Conservation (phyloP, 2,329 filamentous ascomycete species). For the Verticillium dahliae region DNA sequence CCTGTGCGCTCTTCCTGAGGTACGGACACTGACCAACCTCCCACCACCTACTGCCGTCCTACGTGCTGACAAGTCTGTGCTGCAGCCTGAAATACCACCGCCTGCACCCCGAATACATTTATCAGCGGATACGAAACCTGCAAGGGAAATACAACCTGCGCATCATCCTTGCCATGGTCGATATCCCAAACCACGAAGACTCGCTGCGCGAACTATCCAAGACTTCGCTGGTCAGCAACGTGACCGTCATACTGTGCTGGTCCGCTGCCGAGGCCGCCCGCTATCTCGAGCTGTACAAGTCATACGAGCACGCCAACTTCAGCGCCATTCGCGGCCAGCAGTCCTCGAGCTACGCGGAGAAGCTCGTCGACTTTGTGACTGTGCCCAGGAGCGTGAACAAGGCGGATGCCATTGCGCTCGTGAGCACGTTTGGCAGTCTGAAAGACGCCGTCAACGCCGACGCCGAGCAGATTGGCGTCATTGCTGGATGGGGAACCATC, state of each 20-base stretch:
- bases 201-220: conserved; percentile 84
- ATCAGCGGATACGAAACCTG: conserved; percentile 79
- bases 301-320: conserved; percentile 77
- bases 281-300: conserved; percentile 93
- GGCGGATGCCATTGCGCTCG: conserved; percentile 83
- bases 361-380: conserved; percentile 87
- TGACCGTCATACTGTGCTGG: conserved; percentile 92
- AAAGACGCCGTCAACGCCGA: conserved; percentile 81
- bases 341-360: conserved; percentile 75
- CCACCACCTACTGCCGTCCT: neutral
- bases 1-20: conserved; percentile 84
- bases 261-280: conserved; percentile 86
- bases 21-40: conserved; percentile 11
- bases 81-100: conserved; percentile 86
- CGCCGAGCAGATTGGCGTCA: conserved; percentile 73
- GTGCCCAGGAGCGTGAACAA: conserved; percentile 88
- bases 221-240: conserved; percentile 84
- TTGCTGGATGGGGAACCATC: conserved; percentile 93
- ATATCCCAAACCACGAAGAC: conserved; percentile 92
- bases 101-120: conserved; percentile 95
- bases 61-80: neutral
- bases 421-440: conserved; percentile 87
- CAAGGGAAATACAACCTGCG: conserved; percentile 83
- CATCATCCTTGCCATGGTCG: conserved; percentile 83
- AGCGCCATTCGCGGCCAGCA: conserved; percentile 81